Base-by-base conservation (phyloP, 106 monocot species). In the Dendrobium nobile region DNA sequence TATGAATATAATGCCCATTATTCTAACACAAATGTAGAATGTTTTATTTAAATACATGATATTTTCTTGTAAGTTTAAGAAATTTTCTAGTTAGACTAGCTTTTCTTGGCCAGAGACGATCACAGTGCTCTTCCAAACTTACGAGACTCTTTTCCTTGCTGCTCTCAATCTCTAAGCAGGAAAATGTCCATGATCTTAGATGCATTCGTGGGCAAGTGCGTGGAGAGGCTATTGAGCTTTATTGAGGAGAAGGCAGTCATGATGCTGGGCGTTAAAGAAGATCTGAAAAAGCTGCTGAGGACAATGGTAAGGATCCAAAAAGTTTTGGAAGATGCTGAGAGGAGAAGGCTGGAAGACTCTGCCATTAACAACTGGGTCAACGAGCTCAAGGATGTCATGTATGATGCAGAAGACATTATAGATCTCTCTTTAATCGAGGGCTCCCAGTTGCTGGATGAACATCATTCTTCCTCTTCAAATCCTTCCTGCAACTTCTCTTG, bases 391-490 rank as follows among this genome's bases (percentile, higher is more conserved):
- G 82, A 82, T 43, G 58, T 42, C 54, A 75, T 80, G 54, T 73
- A 80, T 13, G 80, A 80, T 26, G 75, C 56, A 1, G 81, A 81
- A 9, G 81, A 81, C 42, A 56, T 56, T 22, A 44, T 82, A 24
- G 76, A 82, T 19, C 82, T 75, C 27, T 76, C 64, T 45, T 44
- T 75, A 31, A 82, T 82, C 64, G 45, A 82, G 27, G 45, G 82
- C 5, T 48, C 41, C 9, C 44, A 26, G 11, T 51, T 76, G 22
- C 48, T 76, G 8, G 33, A 33, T 37, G 16, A 70, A 9, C 0
- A 70, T 2, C 33, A 3, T 5, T 22, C 37, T 31, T 37, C 37
- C 13, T 17, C 70, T 15, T 15, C 70, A 4, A 7, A 20, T 5
- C 37, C 33, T 37, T 70, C 33, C 70, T 70, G 70, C 77, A 61